These are phyloP conservation scores for Pythium biforme DNA, from an alignment of 352 stramenopile genomes.

Conservation along the genomic window DNA sequence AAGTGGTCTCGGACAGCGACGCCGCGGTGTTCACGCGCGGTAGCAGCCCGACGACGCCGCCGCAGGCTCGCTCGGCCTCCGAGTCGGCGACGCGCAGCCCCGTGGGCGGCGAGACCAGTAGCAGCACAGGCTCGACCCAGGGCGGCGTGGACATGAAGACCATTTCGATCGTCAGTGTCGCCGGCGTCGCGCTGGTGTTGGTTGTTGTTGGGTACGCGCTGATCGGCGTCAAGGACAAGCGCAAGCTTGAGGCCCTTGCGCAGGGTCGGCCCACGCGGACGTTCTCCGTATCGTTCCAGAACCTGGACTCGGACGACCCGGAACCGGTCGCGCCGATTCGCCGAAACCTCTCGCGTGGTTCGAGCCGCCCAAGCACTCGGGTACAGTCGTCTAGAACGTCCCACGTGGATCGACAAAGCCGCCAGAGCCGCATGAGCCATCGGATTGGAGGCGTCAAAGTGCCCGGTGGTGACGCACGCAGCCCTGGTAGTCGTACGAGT, in stretches of 20 bases:
- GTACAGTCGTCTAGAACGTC: neutral
- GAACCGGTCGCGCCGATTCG: conserved; percentile 1
- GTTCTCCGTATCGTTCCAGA: conserved; percentile 4
- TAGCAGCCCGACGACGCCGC: neutral
- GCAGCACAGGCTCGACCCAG: neutral
- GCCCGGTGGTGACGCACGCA: neutral
- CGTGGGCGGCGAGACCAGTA: neutral
- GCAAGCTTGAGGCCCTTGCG: conserved; percentile 3
- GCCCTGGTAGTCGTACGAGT: neutral
- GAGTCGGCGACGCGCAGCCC: neutral
- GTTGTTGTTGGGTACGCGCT: conserved; percentile 16
- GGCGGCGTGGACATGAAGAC: conserved; percentile 2
- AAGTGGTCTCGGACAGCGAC: conserved; percentile 1
- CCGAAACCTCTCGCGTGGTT: neutral
- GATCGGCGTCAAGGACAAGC: conserved; percentile 4
- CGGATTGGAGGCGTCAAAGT: neutral
- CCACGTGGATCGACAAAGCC: neutral
- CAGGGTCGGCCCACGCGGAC: neutral
- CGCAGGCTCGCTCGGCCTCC: neutral
- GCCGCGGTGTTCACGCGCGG: neutral
- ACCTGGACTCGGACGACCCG: neutral
- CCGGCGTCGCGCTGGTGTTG: conserved; percentile 3
- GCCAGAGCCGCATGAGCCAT: neutral
- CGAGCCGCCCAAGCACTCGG: neutral
- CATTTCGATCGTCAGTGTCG: conserved; percentile 10